A percentile compares a stretch with the other conserved stretches of the same genome.
phyloP scores from a whole-genome alignment of 2,329 filamentous ascomycete genomes.

The Leptographium flavum region DNA sequence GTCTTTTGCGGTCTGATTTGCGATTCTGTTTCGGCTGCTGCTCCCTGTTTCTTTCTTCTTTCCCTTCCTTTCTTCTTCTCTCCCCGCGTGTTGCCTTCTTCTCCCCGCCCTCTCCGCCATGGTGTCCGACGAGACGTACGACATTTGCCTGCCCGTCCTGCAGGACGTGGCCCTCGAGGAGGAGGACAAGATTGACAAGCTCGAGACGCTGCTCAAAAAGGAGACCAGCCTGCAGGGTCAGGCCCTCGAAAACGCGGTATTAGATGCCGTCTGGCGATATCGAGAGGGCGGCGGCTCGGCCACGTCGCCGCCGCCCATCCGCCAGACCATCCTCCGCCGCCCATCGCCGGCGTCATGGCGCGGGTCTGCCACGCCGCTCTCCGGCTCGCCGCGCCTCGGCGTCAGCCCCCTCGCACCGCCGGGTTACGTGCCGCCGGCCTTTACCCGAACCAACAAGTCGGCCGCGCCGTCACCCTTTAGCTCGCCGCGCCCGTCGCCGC shows the following conservation, averaged over 20 bases:
- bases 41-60: neutral
- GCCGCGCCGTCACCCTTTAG: constrained; percentile 79
- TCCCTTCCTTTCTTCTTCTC: neutral
- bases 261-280: constrained; percentile 83
- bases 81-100: neutral
- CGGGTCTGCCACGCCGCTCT: constrained; percentile 63
- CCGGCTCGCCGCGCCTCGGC: constrained; percentile 66
- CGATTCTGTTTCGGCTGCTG: neutral
- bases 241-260: constrained; percentile 73
- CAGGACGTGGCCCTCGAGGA: constrained; percentile 73
- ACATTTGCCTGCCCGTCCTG: constrained; percentile 78
- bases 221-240: constrained; percentile 63
- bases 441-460: constrained; percentile 56
- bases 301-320: constrained; percentile 69
- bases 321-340: constrained; percentile 78
- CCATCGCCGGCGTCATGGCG: constrained; percentile 93
- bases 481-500: constrained; percentile 82
- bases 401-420: constrained; percentile 75
- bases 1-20: neutral
- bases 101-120: constrained; percentile 33
- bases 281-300: constrained; percentile 50
- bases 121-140: constrained; percentile 87
- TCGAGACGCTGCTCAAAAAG: constrained; percentile 72
- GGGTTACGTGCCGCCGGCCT: constrained; percentile 65
- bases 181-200: constrained; percentile 85